A percentile compares a stretch with the other conserved stretches of the same genome.
phyloP scores from a whole-genome alignment of 257 asterid species.

The Solanum pinnatisectum region DNA sequence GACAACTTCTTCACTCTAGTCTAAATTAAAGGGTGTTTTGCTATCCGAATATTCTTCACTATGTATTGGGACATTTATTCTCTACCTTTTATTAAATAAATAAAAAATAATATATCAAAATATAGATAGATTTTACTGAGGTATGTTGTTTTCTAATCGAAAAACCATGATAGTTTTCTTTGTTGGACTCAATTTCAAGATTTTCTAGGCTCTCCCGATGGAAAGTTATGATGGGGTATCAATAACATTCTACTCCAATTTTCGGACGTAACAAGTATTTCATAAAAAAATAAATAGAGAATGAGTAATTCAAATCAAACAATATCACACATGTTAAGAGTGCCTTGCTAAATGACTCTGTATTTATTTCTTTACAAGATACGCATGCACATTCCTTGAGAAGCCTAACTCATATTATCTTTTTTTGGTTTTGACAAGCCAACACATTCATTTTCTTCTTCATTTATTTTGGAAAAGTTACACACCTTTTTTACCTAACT shows the following conservation, averaged over 20 bases:
- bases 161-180: not conserved
- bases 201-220: not conserved
- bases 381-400: not conserved
- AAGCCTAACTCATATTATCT: not conserved
- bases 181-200: not conserved
- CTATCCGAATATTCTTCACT: not conserved
- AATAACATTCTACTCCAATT: not conserved
- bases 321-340: not conserved
- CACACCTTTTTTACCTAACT: not conserved
- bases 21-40: not conserved
- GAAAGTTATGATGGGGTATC: not conserved
- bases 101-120: not conserved
- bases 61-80: not conserved
- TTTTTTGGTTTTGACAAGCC: not conserved
- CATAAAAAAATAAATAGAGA: accelerated
- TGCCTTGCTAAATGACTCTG: not conserved
- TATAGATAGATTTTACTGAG: not conserved
- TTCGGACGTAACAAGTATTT: not conserved
- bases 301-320: accelerated
- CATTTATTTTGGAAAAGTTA: not conserved
- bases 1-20: not conserved
- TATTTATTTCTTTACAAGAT: not conserved
- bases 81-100: not conserved
- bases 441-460: not conserved
- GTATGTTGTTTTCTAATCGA: not conserved